Base-by-base conservation (phyloP, 148 eudicot genomes). In the Fallopia convolvulus region DNA sequence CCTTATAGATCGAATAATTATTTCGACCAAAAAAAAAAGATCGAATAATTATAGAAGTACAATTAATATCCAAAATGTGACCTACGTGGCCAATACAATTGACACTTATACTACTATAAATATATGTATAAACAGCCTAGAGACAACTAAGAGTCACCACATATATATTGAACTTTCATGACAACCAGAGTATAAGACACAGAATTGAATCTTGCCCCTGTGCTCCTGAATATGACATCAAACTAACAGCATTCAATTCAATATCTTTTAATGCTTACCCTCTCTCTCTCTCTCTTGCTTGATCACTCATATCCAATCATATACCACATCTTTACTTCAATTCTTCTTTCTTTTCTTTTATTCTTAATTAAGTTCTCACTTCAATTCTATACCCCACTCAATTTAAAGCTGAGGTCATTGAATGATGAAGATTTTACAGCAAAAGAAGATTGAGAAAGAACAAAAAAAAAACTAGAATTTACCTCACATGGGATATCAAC, bases 191-290 rank as follows among this genome's bases (percentile, higher is more conserved):
- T 39, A 68, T 68, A 17, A 68, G 44, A 68, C 72, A 68, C 41
- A 33, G 23, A 68, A 15, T 65, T 68, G 13, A 33, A 68, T 68
- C 44, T 68, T 66, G 72, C 44, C 72, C 72, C 46, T 68, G 46
- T 36, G 42, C 44, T 36, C 21, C 44, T 39, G 72, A 68, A 36
- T 39, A 15, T 68, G 72, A 68, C 72, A 68, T 68, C 44, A 68
- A 68, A 68, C 72, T 68, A 68, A 68, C 72, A 5, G 18, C 72
- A 68, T 68, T 68, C 72, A 68, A 33, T 68, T 68, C 72, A 33
- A 14, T 68, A 15, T 33, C 72, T 32, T 68, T 68, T 39, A 68
- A 68, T 68, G 72, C 72, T 65, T 65, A 32, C 40, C 41, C 8
- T 65, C 71, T 33, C 71, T 26, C 71, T 33, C 71, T 26, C 30